Percentiles rank a stretch among this genome's conserved stretches.
Conservation (phyloP, 768 basidiomycete genomes). For the Leccinum arenicola region DNA sequence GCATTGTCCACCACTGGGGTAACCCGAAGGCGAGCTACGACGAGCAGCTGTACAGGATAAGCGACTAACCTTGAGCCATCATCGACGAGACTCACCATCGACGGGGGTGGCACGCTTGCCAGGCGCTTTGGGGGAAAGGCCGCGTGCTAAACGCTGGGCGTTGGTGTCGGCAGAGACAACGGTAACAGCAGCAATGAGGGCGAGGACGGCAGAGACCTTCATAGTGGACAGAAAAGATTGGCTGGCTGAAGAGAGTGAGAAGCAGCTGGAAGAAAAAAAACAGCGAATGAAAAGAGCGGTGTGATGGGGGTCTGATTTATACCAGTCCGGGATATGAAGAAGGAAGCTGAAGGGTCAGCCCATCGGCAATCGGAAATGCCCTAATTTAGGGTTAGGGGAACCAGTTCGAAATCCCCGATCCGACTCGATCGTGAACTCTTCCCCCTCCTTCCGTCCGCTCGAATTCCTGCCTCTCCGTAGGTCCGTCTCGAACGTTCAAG, state of each 20-base stretch:
- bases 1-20: conserved; percentile 20
- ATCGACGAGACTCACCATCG: conserved; percentile 26
- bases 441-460: background rate
- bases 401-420: conserved; percentile 4
- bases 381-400: background rate
- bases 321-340: conserved; percentile 1
- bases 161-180: conserved; percentile 48
- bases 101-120: conserved; percentile 31
- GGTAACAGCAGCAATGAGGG: conserved; percentile 38
- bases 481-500: background rate
- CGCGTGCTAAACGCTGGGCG: conserved; percentile 51
- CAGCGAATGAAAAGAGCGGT: background rate
- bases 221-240: conserved; percentile 13
- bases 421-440: background rate
- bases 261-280: background rate
- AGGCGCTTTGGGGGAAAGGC: conserved; percentile 50
- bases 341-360: conserved; percentile 8
- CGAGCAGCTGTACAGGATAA: conserved; percentile 33
- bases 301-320: conserved; percentile 10
- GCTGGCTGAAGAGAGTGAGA: background rate
- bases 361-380: conserved; percentile 13
- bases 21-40: conserved; percentile 34
- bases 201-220: conserved; percentile 31
- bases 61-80: background rate
- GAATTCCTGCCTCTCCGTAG: background rate